Conservation (phyloP, 2,329 filamentous ascomycete species). For the Aspergillus ochraceoroseus region DNA sequence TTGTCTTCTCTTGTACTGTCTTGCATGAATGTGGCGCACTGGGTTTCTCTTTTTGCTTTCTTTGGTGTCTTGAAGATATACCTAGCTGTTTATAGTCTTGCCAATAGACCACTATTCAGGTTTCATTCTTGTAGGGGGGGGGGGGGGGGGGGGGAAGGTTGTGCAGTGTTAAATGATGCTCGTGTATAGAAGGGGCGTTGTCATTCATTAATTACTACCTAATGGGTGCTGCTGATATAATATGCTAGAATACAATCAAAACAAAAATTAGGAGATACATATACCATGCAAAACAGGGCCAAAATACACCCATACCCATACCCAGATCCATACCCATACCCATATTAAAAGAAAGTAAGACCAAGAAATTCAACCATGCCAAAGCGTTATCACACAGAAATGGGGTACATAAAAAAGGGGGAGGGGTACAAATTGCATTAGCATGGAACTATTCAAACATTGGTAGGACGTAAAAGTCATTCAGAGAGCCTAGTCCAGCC, state of each 20-base stretch:
- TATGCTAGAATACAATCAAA: slow-evolving; percentile 19
- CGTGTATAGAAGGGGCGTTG: no score
- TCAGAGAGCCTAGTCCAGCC: slow-evolving; percentile 28
- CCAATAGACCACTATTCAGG: not conserved
- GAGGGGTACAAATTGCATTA: no score
- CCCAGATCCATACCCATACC: no score
- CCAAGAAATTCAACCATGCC: slow-evolving; percentile 4
- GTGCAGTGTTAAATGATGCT: no score
- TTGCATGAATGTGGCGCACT: slow-evolving; percentile 8
- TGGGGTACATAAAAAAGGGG: not conserved
- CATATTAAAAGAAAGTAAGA: not conserved
- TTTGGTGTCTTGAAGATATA: slow-evolving; percentile 1
- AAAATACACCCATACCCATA: no score
- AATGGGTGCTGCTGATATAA: no score
- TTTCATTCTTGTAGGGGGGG: no score
- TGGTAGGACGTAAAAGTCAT: slow-evolving; percentile 2
- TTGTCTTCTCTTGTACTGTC: no score
- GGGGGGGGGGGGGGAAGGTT: no score
- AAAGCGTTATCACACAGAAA: slow-evolving; percentile 10
- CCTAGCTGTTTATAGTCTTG: slow-evolving; percentile 5
- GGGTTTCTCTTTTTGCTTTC: not conserved
- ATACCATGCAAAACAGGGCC: not conserved
- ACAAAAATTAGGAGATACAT: slow-evolving; percentile 11
- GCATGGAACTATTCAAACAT: no score
- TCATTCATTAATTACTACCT: no score